These are phyloP conservation scores for Scheffersomyces coipomensis DNA, from an alignment of 805 yeast species.

Conservation along the genomic window DNA sequence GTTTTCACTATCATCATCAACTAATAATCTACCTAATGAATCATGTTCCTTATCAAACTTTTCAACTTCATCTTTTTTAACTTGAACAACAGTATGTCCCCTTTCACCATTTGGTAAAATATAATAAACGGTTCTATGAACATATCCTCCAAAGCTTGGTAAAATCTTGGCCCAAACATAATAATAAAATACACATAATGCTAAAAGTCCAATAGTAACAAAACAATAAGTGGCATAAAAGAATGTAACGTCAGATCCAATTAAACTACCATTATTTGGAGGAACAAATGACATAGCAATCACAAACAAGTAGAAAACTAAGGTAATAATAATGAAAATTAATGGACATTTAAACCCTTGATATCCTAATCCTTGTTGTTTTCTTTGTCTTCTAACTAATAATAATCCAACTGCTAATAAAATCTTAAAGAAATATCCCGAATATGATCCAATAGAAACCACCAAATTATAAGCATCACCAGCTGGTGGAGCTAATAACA, in stretches of 20 bases:
- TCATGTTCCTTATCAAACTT: constrained; percentile 31
- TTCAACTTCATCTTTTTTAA: constrained; percentile 24
- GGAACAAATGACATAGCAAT: constrained; percentile 44
- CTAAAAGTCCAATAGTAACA: constrained; percentile 31
- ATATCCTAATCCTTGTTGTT: constrained; percentile 28
- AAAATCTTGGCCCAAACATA: constrained; percentile 33
- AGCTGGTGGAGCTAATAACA: constrained; percentile 31
- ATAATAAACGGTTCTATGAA: constrained; percentile 28
- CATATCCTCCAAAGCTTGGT: constrained; percentile 30
- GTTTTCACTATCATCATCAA: constrained; percentile 2
- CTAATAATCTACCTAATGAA: constrained; percentile 8
- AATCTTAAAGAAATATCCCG: constrained; percentile 24
- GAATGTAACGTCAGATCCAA: constrained; percentile 41
- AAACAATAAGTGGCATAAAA: constrained; percentile 44
- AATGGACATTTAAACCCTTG: constrained; percentile 32
- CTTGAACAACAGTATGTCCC: constrained; percentile 40
- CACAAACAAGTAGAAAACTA: constrained; percentile 35
- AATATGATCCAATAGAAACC: constrained; percentile 28
- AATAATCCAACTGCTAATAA: constrained; percentile 25
- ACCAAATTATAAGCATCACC: constrained; percentile 34
- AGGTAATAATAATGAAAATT: constrained; percentile 28
- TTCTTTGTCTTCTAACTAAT: constrained; percentile 28
- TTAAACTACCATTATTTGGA: constrained; percentile 34
- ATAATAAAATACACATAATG: constrained; percentile 32
- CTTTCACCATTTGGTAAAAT: constrained; percentile 34